Base-by-base conservation (phyloP, 1,284 basidiomycete species). In the Fomitopsis schrenkii region DNA sequence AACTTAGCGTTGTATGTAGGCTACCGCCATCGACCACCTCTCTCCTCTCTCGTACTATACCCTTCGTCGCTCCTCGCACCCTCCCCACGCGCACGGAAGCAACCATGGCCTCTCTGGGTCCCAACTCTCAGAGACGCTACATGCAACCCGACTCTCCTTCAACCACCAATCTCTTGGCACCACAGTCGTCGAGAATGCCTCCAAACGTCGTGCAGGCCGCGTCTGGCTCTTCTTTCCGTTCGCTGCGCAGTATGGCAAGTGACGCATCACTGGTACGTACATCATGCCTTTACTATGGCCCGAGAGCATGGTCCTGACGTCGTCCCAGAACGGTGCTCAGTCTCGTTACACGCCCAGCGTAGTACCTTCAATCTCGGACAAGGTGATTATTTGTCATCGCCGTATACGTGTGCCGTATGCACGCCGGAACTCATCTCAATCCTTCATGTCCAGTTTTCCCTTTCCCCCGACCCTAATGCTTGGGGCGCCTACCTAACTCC, bases 401-500 rank as follows among this genome's bases (percentile, higher is more conserved):
- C 26, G 14, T 6, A 12, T 35, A 1, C 26, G 44, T 56, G 14
- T 8, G 12, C 38, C 38, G 9, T 26, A 19, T 38, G 7, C 4
- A 28, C 3, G 7, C 22, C 7, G 28, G 15, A 3, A 8, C 26
- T 30, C 17, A 9, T 17, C 19, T 19, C 4, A 33, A 5, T 26
- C 8, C 26, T 36, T 33, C 36, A 15, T 33, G 28, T n/a, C 14
- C 48, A 92, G 89, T 91, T 85, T 69, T 90, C 90, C 9, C 80
- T 92, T 12, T 85, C 89, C 1, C 83, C 89, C 1, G 90, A 92
- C 72, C 90, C 90, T 12, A 75, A 80, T 10, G 80, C 80, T 1
- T 92, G 90, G 90, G 87, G 88, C 5, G 81, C 87, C 30, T 80
- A 88, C 66, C 74, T 90, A 57, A 86, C 84, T 5, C 80, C 80